A percentile compares a stretch with the other conserved stretches of the same genome.
Evolutionary conservation across 208 protist species (phyloP).

Genomic region (Crithidia fasciculata): DNA sequence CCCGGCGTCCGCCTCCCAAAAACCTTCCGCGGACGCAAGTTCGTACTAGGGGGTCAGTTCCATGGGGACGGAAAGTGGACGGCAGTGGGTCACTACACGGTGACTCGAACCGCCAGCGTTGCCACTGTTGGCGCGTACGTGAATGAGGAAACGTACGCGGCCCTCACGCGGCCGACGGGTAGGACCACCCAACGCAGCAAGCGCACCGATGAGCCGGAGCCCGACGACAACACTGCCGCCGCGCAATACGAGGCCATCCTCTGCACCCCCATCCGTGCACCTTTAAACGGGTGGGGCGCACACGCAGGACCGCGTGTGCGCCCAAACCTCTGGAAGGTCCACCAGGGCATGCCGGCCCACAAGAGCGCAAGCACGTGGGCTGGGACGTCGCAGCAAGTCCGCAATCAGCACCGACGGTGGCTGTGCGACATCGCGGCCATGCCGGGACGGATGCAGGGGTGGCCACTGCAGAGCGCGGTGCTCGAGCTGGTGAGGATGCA

Average conservation of each 20-base stretch:
- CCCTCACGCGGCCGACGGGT: not conserved
- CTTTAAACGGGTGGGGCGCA: not conserved
- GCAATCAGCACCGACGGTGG: too few relatives aligned
- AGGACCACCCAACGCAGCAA: not conserved
- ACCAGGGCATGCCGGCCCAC: not conserved
- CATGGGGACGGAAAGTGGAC: not conserved
- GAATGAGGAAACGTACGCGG: not conserved
- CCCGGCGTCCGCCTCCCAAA: not conserved
- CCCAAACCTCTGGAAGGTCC: not conserved
- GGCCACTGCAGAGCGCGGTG: too few relatives aligned
- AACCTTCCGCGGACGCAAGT: not conserved
- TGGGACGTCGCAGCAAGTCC: too few relatives aligned
- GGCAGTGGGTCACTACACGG: not conserved
- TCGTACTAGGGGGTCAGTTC: not conserved
- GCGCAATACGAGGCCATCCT: not conserved
- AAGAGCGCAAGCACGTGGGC: too few relatives aligned
- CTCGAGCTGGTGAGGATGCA: too few relatives aligned
- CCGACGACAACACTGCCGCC: not conserved
- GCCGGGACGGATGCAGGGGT: too few relatives aligned
- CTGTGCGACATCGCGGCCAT: too few relatives aligned
- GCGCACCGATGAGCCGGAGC: not conserved
- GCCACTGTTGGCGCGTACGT: not conserved
- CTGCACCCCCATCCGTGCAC: not conserved
- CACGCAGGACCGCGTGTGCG: not conserved
- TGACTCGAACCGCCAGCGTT: not conserved